phyloP scores from a whole-genome alignment of 1,139 yeast genomes.

The Candida pseudoviswanathii region DNA sequence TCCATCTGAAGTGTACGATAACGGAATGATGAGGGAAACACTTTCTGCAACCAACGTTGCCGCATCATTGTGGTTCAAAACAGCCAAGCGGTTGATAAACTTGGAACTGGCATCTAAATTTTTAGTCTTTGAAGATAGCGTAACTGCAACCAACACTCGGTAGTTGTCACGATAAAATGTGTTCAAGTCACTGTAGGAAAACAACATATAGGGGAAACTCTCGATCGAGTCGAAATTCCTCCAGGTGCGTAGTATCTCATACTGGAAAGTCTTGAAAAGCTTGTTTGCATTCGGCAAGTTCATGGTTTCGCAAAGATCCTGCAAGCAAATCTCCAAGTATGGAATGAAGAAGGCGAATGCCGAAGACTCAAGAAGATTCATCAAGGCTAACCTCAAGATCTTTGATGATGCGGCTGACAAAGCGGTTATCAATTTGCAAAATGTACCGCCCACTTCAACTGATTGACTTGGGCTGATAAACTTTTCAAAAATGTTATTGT shows the following conservation, averaged over 20 bases:
- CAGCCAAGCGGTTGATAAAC: constrained; percentile 22
- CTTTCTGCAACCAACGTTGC: constrained; percentile 31
- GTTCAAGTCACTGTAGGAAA: constrained; percentile 30
- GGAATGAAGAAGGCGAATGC: constrained; percentile 31
- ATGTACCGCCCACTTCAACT: constrained; percentile 43
- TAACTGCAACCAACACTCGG: constrained; percentile 37
- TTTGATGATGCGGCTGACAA: constrained; percentile 32
- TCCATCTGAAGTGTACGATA: constrained; percentile 50
- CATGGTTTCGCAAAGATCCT: constrained; percentile 20
- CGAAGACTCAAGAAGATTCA: constrained; percentile 45
- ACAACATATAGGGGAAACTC: constrained; percentile 41
- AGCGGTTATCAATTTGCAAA: constrained; percentile 34
- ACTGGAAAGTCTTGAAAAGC: constrained; percentile 30
- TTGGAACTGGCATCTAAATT: constrained; percentile 5
- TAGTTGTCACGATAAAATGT: constrained; percentile 33
- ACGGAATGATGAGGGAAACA: constrained; percentile 40
- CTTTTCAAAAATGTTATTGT: constrained; percentile 29
- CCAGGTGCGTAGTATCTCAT: constrained; percentile 47
- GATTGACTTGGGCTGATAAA: constrained; percentile 38
- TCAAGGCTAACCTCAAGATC: constrained; percentile 33
- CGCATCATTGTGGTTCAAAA: constrained; percentile 16
- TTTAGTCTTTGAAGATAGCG: constrained; percentile 24
- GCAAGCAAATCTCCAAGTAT: constrained; percentile 30
- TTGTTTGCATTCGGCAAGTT: constrained; percentile 17
- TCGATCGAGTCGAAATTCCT: constrained; percentile 29